Base-by-base conservation (phyloP, 352 stramenopile genomes). In the Globisporangium barbulae region DNA sequence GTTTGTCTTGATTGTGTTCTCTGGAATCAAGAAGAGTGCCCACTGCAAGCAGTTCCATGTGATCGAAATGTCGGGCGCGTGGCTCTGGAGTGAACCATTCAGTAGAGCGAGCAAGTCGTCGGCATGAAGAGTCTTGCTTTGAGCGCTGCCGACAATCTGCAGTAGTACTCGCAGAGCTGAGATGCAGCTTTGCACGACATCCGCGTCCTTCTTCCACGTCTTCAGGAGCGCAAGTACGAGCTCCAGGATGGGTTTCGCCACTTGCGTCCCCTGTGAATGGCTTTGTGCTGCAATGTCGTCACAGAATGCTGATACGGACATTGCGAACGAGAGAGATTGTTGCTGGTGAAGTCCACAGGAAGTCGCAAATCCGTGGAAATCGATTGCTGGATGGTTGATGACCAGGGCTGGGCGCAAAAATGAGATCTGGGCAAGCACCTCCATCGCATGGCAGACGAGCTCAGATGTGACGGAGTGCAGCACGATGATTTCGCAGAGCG, bases 321-420 rank as follows among this genome's bases (percentile, higher is more conserved):
- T 35, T 22, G 66, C 60, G 58, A 76, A 72, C 8, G 30, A 17
- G 41, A 72, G 55, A 7, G 72, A 74, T 8, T 49, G 35, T 10
- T 58, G 59, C 9, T 76, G 65, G 19, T 75, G 71, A 6, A 75
- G 33, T 9, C 54, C 64, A 21, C 59, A 78, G 2, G 62, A 71
- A 21, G 71, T 62, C 47, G 72, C 45, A 8, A 78, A 39, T 15
- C 39, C 64, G 30, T 12, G 53, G 35, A 71, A 41, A 31, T 78
- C 59, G 9, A 71, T 12, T 2, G 47, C 17, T 0, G 67, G 15
- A 13, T 69, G 64, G 0, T 35, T 61, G 25, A 69, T 7, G 0
- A 78, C 13, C n/a, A 60, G 53, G 2, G 54, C 60, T 17, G 68
- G 68, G 7, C 65, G 65, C 21, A 73, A 59, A 25, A 78, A 78